Percentiles rank a stretch among this genome's conserved stretches.
phyloP scores from a whole-genome alignment of 257 asterid species.

The Petunia axillaris region DNA sequence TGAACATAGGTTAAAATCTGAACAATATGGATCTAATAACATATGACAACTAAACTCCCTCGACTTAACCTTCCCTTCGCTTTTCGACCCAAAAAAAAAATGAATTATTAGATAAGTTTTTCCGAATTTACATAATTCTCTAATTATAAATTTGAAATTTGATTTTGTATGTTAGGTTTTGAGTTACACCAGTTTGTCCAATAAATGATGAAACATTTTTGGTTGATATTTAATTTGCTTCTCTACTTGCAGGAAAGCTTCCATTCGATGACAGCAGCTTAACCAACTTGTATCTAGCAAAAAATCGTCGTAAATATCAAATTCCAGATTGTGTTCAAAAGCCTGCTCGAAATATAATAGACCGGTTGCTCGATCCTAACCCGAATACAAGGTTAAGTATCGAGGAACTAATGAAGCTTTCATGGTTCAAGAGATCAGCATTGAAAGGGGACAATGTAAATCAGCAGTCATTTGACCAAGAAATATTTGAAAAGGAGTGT shows the following conservation, averaged over 20 bases:
- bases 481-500: slow-evolving; percentile 31
- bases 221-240: no score
- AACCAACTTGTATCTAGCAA: slow-evolving; percentile 67
- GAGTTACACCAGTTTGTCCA: no score
- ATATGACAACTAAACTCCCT: no score
- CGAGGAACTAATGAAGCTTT: slow-evolving; percentile 50
- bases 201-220: no score
- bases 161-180: no score
- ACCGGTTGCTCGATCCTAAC: slow-evolving; percentile 71
- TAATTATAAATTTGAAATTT: no score
- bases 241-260: slow-evolving; percentile 40
- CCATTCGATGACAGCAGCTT: slow-evolving; percentile 74
- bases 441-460: background rate
- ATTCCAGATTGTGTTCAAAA: slow-evolving; percentile 72
- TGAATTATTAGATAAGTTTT: no score
- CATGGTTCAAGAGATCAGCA: slow-evolving; percentile 68
- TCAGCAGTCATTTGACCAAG: slow-evolving; percentile 25
- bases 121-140: no score
- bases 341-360: slow-evolving; percentile 53
- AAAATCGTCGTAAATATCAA: slow-evolving; percentile 51
- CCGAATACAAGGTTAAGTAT: slow-evolving; percentile 63
- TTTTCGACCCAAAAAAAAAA: no score
- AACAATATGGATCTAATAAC: no score
- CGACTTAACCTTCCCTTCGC: no score
- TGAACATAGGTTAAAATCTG: no score